A percentile compares a stretch with the other conserved stretches of the same genome.
Evolutionary conservation across 2,329 filamentous ascomycete species (phyloP).

Genomic region (Venturia pyrina): DNA sequence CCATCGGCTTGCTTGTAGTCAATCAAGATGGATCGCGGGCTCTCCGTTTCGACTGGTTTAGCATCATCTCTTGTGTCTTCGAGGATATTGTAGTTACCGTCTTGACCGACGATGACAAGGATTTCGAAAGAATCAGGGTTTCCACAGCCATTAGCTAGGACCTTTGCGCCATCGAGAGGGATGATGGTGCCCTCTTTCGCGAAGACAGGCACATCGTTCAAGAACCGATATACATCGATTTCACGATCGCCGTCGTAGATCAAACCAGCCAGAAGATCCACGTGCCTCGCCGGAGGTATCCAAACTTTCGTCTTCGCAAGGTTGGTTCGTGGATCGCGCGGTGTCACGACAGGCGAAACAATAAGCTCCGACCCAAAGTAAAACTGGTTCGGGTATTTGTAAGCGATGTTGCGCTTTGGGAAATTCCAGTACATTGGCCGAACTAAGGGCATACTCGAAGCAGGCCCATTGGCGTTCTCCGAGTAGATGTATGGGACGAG

Average conservation of each 20-base stretch:
- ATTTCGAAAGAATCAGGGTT: constrained; percentile 42
- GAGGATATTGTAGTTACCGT: constrained; percentile 39
- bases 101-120: constrained; percentile 33
- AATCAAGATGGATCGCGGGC: constrained; percentile 18
- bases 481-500: constrained; percentile 52
- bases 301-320: constrained; percentile 43
- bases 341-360: constrained; percentile 46
- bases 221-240: constrained; percentile 40
- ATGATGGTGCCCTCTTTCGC: constrained; percentile 48
- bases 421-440: constrained; percentile 56
- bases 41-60: constrained; percentile 18
- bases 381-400: constrained; percentile 48
- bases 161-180: constrained; percentile 38
- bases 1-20: constrained; percentile 28
- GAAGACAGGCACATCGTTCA: constrained; percentile 44
- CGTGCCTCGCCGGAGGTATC: constrained; percentile 44
- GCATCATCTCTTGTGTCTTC: constrained; percentile 37
- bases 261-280: constrained; percentile 49
- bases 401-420: constrained; percentile 43
- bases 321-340: constrained; percentile 37
- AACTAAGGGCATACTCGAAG: constrained; percentile 39
- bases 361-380: constrained; percentile 48
- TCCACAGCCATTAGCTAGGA: constrained; percentile 36
- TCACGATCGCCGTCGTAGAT: constrained; percentile 48
- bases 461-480: constrained; percentile 40